phyloP scores from a whole-genome alignment of 2,329 filamentous ascomycete genomes.

The Ceratocystis alfenasii region DNA sequence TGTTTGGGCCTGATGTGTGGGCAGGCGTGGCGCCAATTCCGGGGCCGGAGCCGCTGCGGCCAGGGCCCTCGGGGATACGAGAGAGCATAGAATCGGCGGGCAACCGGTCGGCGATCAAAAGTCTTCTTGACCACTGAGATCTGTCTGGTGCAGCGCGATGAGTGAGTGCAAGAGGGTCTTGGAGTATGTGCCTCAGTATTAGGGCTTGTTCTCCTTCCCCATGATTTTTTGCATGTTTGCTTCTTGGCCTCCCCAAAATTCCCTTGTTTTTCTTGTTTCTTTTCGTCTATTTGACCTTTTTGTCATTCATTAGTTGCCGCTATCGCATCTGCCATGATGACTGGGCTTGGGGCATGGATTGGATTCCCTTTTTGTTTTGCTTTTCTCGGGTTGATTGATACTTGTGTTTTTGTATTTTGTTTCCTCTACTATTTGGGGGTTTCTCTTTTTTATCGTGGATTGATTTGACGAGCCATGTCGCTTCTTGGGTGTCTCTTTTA shows the following conservation, averaged over 20 bases:
- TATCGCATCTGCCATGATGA: neutral
- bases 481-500: neutral
- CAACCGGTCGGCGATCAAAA: slow-evolving; percentile 17
- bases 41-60: slow-evolving; percentile 22
- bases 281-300: neutral
- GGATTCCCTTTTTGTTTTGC: neutral
- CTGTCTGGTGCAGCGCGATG: neutral
- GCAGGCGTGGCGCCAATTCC: slow-evolving; percentile 24
- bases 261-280: neutral
- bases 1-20: slow-evolving; percentile 42
- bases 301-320: neutral
- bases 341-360: neutral
- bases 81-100: slow-evolving; percentile 21
- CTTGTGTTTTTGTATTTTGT: neutral
- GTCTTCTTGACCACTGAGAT: slow-evolving; percentile 16
- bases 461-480: no score
- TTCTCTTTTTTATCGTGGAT: no score
- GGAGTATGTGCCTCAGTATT: neutral
- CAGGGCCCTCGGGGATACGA: slow-evolving; percentile 26
- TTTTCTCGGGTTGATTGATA: slow-evolving; percentile 4
- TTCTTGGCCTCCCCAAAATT: slow-evolving; percentile 3
- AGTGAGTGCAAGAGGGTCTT: neutral
- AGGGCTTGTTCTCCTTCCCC: neutral
- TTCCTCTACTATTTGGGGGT: neutral
- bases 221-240: neutral